A percentile compares a stretch with the other conserved stretches of the same genome.
Evolutionary conservation across 345 rosid species (phyloP).

Genomic region (Hibiscus trionum): DNA sequence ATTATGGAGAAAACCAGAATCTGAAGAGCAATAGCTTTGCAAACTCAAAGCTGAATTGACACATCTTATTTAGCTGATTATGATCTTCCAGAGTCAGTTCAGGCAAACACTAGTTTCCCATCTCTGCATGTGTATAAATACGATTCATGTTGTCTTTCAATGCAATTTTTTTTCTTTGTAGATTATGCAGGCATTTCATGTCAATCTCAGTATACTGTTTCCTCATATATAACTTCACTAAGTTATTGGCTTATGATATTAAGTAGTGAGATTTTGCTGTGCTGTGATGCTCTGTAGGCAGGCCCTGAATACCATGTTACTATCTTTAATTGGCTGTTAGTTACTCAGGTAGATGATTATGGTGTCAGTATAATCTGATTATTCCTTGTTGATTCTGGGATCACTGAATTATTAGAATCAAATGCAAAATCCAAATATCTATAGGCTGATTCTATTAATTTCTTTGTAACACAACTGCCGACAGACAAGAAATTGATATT

Average conservation of each 20-base stretch:
- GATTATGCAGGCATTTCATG: not conserved
- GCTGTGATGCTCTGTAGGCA: not conserved
- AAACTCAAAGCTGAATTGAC: conserved; percentile 9
- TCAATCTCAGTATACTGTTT: not conserved
- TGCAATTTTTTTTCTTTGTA: conserved; percentile 4
- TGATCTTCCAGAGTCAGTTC: not conserved
- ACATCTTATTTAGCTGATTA: not conserved
- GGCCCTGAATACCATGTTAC: not conserved
- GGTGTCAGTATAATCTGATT: not conserved
- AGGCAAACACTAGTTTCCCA: not conserved
- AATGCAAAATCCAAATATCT: not conserved
- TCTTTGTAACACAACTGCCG: not conserved
- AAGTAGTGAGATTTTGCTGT: not conserved
- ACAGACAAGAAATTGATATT: not conserved
- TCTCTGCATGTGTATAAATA: not conserved
- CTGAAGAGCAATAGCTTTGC: conserved; percentile 33
- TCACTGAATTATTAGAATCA: not conserved
- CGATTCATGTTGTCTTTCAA: not conserved
- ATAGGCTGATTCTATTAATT: not conserved
- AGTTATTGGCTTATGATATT: not conserved
- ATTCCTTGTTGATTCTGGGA: not conserved
- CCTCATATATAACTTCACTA: not conserved
- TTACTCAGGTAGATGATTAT: not conserved
- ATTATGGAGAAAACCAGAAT: conserved; percentile 37
- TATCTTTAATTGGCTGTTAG: not conserved